Percentiles rank a stretch among this genome's conserved stretches.
Conservation (phyloP, 2,329 filamentous ascomycete species). For the Fusarium nygamai region DNA sequence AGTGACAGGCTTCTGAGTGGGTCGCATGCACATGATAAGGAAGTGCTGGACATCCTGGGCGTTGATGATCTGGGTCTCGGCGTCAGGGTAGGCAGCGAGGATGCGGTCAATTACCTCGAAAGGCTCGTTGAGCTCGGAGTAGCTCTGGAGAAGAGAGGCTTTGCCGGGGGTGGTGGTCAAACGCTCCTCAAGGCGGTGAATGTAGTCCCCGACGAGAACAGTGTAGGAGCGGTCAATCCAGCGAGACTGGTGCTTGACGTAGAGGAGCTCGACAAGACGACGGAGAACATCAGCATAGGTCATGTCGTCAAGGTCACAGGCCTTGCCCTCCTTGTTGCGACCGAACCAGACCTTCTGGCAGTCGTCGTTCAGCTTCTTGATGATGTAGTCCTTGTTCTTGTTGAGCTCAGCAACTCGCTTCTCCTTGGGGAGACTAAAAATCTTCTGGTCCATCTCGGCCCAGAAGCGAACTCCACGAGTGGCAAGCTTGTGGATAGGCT, state of each 20-base stretch:
- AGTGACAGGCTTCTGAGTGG: constrained; percentile 93
- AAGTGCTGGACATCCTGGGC: constrained; percentile 99
- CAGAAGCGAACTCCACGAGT: constrained; percentile 96
- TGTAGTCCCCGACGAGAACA: constrained; percentile 91
- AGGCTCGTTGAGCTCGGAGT: constrained; percentile 85
- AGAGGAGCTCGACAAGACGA: constrained; percentile 89
- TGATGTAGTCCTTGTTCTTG: constrained; percentile 90
- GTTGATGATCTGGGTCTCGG: constrained; percentile 91
- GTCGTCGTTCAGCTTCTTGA: constrained; percentile 94
- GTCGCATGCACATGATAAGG: constrained; percentile 88
- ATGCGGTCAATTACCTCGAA: constrained; percentile 82
- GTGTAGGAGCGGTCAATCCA: constrained; percentile 92
- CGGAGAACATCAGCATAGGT: constrained; percentile 89
- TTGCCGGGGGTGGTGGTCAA: constrained; percentile 80
- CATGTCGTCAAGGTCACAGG: constrained; percentile 94
- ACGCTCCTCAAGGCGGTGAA: constrained; percentile 95
- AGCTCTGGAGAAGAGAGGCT: constrained; percentile 87
- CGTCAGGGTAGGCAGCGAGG: constrained; percentile 83
- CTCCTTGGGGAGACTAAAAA: constrained; percentile 95
- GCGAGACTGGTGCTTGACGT: constrained; percentile 86
- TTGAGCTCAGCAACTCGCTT: constrained; percentile 89
- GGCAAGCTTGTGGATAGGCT: constrained; percentile 98
- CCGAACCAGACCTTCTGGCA: constrained; percentile 99
- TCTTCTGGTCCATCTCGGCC: constrained; percentile 99
- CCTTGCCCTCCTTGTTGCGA: constrained; percentile 80